These are phyloP conservation scores for Russula dissimulans DNA, from an alignment of 768 basidiomycete species.

Conservation along the genomic window DNA sequence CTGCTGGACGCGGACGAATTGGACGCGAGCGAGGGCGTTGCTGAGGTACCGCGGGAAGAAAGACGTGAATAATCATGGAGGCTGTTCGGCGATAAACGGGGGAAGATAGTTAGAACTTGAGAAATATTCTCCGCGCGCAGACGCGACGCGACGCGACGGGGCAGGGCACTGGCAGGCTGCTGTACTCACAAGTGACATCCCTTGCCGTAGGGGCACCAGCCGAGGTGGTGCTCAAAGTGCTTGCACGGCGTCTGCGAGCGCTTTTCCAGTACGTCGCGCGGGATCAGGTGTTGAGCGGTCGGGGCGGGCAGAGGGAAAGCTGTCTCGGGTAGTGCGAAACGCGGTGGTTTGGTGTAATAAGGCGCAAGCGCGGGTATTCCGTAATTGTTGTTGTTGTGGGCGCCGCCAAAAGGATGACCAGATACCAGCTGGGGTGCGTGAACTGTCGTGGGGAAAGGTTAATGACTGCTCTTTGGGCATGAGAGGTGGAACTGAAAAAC, in stretches of 20 bases:
- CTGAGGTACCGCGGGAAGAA: neutral
- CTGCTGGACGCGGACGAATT: neutral
- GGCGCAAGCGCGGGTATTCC: neutral
- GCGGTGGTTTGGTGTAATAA: neutral
- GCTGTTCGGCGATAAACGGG: neutral
- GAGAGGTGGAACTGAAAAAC: neutral
- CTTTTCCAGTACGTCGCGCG: slow-evolving; percentile 1
- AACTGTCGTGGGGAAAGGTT: neutral
- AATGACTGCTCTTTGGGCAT: neutral
- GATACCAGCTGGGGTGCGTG: neutral
- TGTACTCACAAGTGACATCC: slow-evolving; percentile 8
- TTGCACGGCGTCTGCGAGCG: slow-evolving; percentile 5
- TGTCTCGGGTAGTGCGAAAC: neutral
- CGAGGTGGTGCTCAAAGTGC: slow-evolving; percentile 6
- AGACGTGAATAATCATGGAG: slow-evolving; percentile 5
- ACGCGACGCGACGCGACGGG: too few species aligned
- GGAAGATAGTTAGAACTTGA: neutral
- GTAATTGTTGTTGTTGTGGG: neutral
- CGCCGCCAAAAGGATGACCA: neutral
- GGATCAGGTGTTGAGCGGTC: neutral
- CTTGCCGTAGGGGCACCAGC: slow-evolving; percentile 12
- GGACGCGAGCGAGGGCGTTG: neutral
- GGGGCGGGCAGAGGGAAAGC: neutral
- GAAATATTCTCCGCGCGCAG: neutral
- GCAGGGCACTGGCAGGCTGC: neutral